Evolutionary conservation across 192 early-diverging fungal genomes (phyloP).

Genomic region (Linnemannia elongata): DNA sequence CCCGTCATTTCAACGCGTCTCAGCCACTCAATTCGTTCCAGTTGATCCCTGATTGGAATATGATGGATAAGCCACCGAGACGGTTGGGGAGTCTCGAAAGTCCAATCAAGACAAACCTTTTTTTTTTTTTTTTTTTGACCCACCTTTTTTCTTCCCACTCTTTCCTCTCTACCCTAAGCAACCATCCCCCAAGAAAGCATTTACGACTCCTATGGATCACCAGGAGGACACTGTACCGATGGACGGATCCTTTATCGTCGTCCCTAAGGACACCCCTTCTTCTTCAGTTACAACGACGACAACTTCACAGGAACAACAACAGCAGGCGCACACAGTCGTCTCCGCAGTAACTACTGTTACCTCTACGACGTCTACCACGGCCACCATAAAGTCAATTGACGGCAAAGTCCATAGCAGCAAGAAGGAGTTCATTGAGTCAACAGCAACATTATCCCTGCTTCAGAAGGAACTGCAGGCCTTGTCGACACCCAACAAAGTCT

Average conservation of each 20-base stretch:
- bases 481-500: conserved; percentile 37
- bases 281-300: neutral
- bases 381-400: neutral
- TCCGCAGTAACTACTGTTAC: neutral
- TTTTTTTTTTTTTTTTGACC: too few species aligned
- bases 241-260: conserved; percentile 29
- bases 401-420: neutral
- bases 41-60: neutral
- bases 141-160: neutral
- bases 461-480: conserved; percentile 34
- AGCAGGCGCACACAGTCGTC: neutral
- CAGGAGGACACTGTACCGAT: neutral
- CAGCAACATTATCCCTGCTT: neutral
- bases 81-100: neutral
- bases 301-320: neutral
- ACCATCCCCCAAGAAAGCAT: neutral
- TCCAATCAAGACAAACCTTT: neutral
- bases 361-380: neutral
- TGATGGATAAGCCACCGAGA: neutral
- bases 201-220: conserved; percentile 8
- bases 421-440: neutral
- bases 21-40: neutral
- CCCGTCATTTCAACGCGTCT: neutral
- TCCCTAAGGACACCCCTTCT: conserved; percentile 15
- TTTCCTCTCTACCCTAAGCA: neutral